A percentile compares a stretch with the other conserved stretches of the same genome.
Conservation (phyloP, 768 basidiomycete species). For the Trametes cinnabarina region DNA sequence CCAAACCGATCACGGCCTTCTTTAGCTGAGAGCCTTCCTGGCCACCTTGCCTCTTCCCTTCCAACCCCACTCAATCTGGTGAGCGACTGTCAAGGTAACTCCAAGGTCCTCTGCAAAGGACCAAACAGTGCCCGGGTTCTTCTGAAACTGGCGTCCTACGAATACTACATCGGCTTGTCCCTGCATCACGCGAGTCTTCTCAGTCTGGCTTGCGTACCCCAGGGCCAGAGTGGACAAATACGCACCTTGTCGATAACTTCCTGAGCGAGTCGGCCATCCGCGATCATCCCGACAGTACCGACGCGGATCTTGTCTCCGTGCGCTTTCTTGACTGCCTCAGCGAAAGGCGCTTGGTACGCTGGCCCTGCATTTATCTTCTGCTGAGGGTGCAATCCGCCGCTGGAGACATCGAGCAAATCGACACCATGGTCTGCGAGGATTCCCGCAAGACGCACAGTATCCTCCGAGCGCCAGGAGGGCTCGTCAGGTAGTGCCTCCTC, state of each 20-base stretch:
- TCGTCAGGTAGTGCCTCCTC: constrained; percentile 56
- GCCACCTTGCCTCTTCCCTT: constrained; percentile 30
- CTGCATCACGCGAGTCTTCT: constrained; percentile 26
- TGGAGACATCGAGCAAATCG: constrained; percentile 73
- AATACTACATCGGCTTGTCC: constrained; percentile 55
- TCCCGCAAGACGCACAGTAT: constrained; percentile 59
- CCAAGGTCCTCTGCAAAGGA: constrained; percentile 56
- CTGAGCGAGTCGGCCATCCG: constrained; percentile 54
- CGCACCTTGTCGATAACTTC: constrained; percentile 46
- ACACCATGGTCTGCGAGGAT: constrained; percentile 64
- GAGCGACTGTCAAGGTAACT: constrained; percentile 42
- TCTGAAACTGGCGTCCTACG: constrained; percentile 47
- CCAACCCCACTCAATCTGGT: constrained; percentile 59
- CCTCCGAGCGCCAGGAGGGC: constrained; percentile 65
- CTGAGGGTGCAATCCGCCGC: constrained; percentile 53
- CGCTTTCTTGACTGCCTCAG: constrained; percentile 41
- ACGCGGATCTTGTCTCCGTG: constrained; percentile 45
- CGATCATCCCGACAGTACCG: constrained; percentile 57
- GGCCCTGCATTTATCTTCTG: constrained; percentile 42
- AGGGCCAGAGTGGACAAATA: not conserved
- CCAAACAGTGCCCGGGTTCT: constrained; percentile 53
- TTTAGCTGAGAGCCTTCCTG: not conserved
- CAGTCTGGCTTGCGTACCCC: constrained; percentile 50
- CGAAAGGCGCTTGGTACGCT: constrained; percentile 21
- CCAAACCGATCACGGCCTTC: no score